Base-by-base conservation (phyloP, 2,329 filamentous ascomycete species). In the Epichloe aotearoae region DNA sequence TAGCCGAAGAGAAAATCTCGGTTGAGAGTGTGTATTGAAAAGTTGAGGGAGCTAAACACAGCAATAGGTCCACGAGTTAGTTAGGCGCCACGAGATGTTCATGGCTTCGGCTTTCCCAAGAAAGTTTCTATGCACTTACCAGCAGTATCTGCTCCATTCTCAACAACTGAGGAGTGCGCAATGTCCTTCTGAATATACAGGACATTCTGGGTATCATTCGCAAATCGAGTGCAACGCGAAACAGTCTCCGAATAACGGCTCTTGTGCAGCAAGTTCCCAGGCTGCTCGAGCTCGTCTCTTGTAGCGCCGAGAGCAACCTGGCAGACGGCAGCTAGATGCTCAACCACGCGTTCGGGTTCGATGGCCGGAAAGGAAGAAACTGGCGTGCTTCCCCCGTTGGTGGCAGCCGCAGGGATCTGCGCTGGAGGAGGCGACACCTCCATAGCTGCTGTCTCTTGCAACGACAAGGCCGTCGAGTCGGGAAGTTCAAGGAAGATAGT, bases 111-210 rank as follows among this genome's bases (percentile, higher is more conserved):
- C 38, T 20, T 23, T 10, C 8, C 3, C 12, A 12, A 10, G 3
- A 36, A n/a, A 4, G 6, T 3, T 6, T 19, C 7, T 6, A 30
- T 17, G 33, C 41, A 58, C 73, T 56, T 64, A 78, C 74, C 64
- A 58, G 68, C 59, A 53, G 69, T 66, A 51, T 71, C 68, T 15
- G 67, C 59, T 43, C 71, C 76, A 55, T 79, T 74, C 51, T 76
- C 70, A 40, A 72, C 62, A 50, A 75, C 66, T 46, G 77, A 73
- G 12, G 74, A 73, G 56, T 75, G 72, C 49, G 77, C 69, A 56
- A 83, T 64, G 63, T 91, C 88, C 70, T 96, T 95, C 65, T 93
- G 86, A 56, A 96, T 84, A 69, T 97, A 97, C 56, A 98, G 74
- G 50, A 86, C 88, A 55, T 84, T 82, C 70, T 95, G 88, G 52